Evolutionary conservation across 169 alveolate species (phyloP).

Genomic region (Ichthyophthirius multifiliis): DNA sequence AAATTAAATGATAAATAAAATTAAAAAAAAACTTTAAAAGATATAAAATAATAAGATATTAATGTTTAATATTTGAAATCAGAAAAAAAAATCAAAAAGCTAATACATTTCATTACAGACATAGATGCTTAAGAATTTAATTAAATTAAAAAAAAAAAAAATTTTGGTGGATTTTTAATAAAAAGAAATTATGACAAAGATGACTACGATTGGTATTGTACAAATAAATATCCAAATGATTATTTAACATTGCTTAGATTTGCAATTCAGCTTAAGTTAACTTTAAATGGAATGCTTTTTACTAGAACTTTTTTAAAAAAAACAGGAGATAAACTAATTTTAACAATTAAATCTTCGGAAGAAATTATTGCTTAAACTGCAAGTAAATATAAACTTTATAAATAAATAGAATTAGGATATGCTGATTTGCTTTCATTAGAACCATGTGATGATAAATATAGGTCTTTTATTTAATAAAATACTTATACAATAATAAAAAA

Average conservation of each 20-base stretch:
- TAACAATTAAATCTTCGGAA: background rate
- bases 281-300: conserved; percentile 18
- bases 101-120: background rate
- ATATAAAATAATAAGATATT: background rate
- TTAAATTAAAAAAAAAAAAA: background rate
- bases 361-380: background rate
- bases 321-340: conserved; percentile 7
- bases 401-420: conserved; percentile 32
- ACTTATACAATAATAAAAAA: background rate
- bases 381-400: background rate
- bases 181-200: conserved; percentile 17
- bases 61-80: background rate
- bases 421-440: conserved; percentile 37
- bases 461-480: background rate
- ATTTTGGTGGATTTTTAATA: background rate
- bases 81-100: background rate
- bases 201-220: conserved; percentile 25
- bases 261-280: conserved; percentile 14
- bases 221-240: conserved; percentile 15
- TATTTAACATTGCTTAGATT: conserved; percentile 19
- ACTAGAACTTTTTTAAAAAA: conserved; percentile 16
- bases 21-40: background rate
- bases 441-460: conserved; percentile 26
- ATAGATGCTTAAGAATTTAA: background rate
- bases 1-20: background rate